Evolutionary conservation across 352 stramenopile genomes (phyloP), one percentile per base, ranked within the genome.

Genomic region (Pythium phragmiticola): DNA sequence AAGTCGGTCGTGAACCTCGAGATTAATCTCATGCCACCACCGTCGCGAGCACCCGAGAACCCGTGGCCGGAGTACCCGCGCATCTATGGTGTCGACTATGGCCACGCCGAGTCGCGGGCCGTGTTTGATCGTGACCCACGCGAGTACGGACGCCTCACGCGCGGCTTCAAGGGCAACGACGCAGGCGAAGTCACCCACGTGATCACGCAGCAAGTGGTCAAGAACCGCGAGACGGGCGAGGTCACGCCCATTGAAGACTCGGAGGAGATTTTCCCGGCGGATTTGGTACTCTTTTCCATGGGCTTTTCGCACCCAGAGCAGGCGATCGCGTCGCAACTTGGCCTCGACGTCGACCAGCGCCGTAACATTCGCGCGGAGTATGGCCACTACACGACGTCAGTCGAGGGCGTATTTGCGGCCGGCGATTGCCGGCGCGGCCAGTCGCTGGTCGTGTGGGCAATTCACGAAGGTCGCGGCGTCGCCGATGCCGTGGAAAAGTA

Each of bases 371-470:
- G 78, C 39, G 95, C 97, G 34, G 74, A 83, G 11, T 98, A 99
- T 64, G 96, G 96, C 41, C 75, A 98, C 62, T 99, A 95, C 76
- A 82, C 92, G 65, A 98, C 96, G 34, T 98, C 87, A 19, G 72
- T 95, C 3, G 94, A 98, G 68, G 96, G 96, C 57, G 95, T 99
- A 55, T 99, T 99, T 77, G 96, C 97, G 21, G 96, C 92, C 39
- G 97, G 97, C 7, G 97, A 99, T 85, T 99, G 97, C 78, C 89
- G 97, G 50, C 88, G 97, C 41, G 96, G 97, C 41, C 97, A 99
- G 77, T 98, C 88, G 61, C 86, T 99, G 26, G 97, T 99, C 23
- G 97, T 99, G 21, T 99, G 97, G 97, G 97, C 97, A 7, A 99
- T 99, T 75, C 95, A 99, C 69, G 97, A 99, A 78, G 97, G 97